A percentile compares a stretch with the other conserved stretches of the same genome.
These are phyloP conservation scores for Umbelopsis sp. DNA, from an alignment of 371 early-diverging fungal genomes.

Conservation along the genomic window DNA sequence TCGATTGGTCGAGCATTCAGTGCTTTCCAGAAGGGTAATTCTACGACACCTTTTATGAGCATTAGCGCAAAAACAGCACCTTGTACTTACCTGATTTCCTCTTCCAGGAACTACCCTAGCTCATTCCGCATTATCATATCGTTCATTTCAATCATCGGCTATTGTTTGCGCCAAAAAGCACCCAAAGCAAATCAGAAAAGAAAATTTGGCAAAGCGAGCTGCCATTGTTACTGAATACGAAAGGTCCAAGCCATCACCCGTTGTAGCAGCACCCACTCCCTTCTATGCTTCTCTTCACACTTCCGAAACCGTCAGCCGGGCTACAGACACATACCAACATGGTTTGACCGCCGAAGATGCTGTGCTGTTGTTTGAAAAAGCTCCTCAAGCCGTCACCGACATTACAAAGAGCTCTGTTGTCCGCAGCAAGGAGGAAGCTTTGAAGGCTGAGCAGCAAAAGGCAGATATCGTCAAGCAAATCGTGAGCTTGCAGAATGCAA, in stretches of 20 bases:
- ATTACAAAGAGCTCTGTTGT: slow-evolving; percentile 39
- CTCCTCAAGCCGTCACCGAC: slow-evolving; percentile 56
- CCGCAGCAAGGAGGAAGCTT: slow-evolving; percentile 43
- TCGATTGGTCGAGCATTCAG: slow-evolving; percentile 18
- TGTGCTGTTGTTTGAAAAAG: slow-evolving; percentile 59
- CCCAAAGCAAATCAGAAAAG: slow-evolving; percentile 56
- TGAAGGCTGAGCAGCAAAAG: slow-evolving; percentile 51
- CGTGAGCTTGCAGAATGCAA: slow-evolving; percentile 78
- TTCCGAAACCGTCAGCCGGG: slow-evolving; percentile 44
- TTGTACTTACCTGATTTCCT: no score
- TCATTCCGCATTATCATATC: neutral
- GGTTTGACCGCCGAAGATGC: slow-evolving; percentile 56
- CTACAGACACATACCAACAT: slow-evolving; percentile 48
- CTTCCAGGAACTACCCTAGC: neutral
- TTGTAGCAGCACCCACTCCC: slow-evolving; percentile 41
- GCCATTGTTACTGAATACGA: slow-evolving; percentile 44
- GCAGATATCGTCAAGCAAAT: slow-evolving; percentile 78
- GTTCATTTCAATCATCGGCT: slow-evolving; percentile 44
- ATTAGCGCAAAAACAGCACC: no score
- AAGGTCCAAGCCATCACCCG: slow-evolving; percentile 48
- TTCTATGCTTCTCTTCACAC: slow-evolving; percentile 49
- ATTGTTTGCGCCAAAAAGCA: slow-evolving; percentile 46
- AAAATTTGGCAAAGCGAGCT: slow-evolving; percentile 52
- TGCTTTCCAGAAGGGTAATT: neutral
- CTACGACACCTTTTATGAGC: neutral